phyloP scores from a whole-genome alignment of 2,329 filamentous ascomycete genomes.

The Sphaceloma murrayae region DNA sequence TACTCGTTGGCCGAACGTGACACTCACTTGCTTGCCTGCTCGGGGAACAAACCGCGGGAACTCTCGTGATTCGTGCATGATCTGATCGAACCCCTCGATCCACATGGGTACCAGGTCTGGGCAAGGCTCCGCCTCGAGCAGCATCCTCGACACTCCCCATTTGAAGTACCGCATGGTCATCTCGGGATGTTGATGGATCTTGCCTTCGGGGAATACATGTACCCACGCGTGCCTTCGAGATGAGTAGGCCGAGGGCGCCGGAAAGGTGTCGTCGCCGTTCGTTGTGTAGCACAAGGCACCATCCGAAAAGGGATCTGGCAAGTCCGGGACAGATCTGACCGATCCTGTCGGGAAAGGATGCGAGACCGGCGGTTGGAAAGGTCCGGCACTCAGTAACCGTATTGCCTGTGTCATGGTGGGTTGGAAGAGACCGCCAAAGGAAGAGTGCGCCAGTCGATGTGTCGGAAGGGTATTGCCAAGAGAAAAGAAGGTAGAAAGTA shows the following conservation, averaged over 20 bases:
- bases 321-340: slow-evolving; percentile 20
- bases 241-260: slow-evolving; percentile 61
- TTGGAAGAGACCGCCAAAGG: slow-evolving; percentile 77
- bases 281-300: slow-evolving; percentile 54
- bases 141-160: slow-evolving; percentile 86
- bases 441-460: slow-evolving; percentile 69
- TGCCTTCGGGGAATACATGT: slow-evolving; percentile 92
- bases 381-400: slow-evolving; percentile 58
- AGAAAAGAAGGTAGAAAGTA: slow-evolving; percentile 69
- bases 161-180: slow-evolving; percentile 91
- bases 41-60: slow-evolving; percentile 78
- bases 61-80: slow-evolving; percentile 75
- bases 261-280: slow-evolving; percentile 54
- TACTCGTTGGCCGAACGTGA: slow-evolving; percentile 71
- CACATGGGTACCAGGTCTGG: slow-evolving; percentile 91
- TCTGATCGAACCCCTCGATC: slow-evolving; percentile 75
- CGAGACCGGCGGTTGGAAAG: slow-evolving; percentile 9
- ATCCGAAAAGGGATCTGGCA: slow-evolving; percentile 48
- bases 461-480: slow-evolving; percentile 85
- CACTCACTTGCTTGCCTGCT: slow-evolving; percentile 56
- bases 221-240: slow-evolving; percentile 71
- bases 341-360: slow-evolving; percentile 14
- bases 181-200: slow-evolving; percentile 75
- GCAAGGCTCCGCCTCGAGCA: slow-evolving; percentile 78
- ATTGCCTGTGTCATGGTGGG: slow-evolving; percentile 80